Evolutionary conservation across 345 rosid genomes (phyloP).

Genomic region (Dipteronia sinensis): DNA sequence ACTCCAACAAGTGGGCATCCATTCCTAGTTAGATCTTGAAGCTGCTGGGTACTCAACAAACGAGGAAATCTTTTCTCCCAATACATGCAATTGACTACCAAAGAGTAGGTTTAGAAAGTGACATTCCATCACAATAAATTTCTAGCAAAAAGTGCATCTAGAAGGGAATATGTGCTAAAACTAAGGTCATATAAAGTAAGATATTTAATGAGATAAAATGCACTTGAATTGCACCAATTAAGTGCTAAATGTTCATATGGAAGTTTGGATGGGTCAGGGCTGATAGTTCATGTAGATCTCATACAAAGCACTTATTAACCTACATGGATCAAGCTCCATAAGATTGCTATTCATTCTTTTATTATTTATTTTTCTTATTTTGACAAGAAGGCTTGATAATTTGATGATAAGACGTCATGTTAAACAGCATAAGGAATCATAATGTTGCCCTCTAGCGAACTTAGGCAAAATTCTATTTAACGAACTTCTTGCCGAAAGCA

Average conservation of each 20-base stretch:
- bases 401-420: background rate
- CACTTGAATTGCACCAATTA: background rate
- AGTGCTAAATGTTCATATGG: background rate
- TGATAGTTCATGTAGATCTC: too few relatives aligned
- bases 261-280: too few relatives aligned
- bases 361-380: background rate
- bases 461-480: too few relatives aligned
- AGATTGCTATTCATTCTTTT: background rate
- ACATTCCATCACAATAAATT: background rate
- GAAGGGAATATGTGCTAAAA: background rate
- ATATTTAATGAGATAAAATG: background rate
- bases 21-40: conserved; percentile 58
- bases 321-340: background rate
- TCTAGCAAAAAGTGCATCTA: background rate
- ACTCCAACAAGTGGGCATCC: conserved; percentile 84
- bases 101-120: conserved; percentile 15
- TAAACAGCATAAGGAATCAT: background rate
- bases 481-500: too few relatives aligned
- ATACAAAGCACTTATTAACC: background rate
- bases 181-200: background rate
- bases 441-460: background rate
- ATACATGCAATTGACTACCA: conserved; percentile 91
- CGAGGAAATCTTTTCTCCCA: conserved; percentile 94
- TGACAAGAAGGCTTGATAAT: background rate
- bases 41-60: conserved; percentile 65